A percentile compares a stretch with the other conserved stretches of the same genome.
phyloP scores from a whole-genome alignment of 805 yeast genomes.

The Phaffomyces antillensis region DNA sequence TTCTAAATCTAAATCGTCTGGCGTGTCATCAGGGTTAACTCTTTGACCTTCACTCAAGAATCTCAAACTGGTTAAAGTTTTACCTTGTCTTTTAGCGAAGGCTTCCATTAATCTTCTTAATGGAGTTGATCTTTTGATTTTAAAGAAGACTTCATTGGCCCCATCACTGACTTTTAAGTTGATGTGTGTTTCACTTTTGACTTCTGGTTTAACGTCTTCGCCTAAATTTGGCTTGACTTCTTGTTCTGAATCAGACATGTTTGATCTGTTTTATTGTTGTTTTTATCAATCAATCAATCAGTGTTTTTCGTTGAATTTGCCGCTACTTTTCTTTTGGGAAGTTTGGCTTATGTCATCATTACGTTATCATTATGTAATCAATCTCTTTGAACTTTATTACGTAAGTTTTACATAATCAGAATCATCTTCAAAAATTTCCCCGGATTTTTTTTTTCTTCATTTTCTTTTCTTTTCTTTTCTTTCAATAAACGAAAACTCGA shows the following conservation, averaged over 20 bases:
- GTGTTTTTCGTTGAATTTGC: background rate
- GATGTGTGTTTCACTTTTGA: constrained; percentile 68
- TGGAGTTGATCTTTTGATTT: constrained; percentile 88
- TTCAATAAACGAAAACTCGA: no score
- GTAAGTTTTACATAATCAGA: no score
- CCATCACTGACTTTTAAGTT: constrained; percentile 94
- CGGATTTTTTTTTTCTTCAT: background rate
- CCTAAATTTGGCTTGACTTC: constrained; percentile 27
- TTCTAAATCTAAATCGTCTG: constrained; percentile 87
- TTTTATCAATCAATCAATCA: background rate
- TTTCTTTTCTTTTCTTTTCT: constrained; percentile 3
- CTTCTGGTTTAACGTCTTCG: constrained; percentile 37
- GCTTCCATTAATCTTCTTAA: constrained; percentile 95
- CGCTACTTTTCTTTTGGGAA: no score
- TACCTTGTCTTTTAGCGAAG: constrained; percentile 96
- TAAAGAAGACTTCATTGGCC: constrained; percentile 88
- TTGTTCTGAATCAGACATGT: constrained; percentile 24
- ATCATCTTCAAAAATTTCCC: no score
- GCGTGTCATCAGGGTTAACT: constrained; percentile 81
- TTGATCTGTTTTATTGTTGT: background rate
- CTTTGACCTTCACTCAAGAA: constrained; percentile 93
- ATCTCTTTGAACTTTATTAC: no score
- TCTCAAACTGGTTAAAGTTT: constrained; percentile 71
- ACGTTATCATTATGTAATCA: background rate
- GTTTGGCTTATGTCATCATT: background rate